phyloP scores from a whole-genome alignment of 192 early-diverging fungal species.

The Diversispora epigaea region DNA sequence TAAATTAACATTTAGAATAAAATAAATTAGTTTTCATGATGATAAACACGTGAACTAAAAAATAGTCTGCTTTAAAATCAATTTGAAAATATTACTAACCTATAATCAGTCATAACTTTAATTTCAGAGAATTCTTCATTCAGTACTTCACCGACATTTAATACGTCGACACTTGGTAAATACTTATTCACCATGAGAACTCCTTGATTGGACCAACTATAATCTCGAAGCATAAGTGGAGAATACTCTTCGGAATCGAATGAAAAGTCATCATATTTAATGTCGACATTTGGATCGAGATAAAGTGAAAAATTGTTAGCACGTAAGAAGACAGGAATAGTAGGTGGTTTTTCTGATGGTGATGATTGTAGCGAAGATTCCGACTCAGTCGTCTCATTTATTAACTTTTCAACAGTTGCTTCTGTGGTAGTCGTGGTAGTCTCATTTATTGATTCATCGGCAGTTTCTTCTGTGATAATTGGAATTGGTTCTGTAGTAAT shows the following conservation, averaged over 20 bases:
- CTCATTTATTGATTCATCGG: too few species aligned
- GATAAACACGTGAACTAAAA: neutral
- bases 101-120: conserved; percentile 54
- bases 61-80: too few species aligned
- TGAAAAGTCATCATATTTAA: neutral
- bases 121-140: conserved; percentile 54
- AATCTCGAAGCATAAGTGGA: conserved; percentile 52
- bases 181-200: conserved; percentile 48
- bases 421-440: too few species aligned
- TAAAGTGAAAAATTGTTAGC: neutral
- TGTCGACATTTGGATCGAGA: neutral
- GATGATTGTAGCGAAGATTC: neutral
- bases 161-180: conserved; percentile 50
- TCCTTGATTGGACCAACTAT: conserved; percentile 61
- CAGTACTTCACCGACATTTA: conserved; percentile 50
- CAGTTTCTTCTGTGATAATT: too few species aligned
- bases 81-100: conserved; percentile 25
- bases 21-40: neutral
- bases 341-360: neutral
- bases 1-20: too few species aligned
- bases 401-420: too few species aligned
- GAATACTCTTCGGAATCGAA: conserved; percentile 25
- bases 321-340: neutral
- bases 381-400: neutral
- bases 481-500: too few species aligned